Evolutionary conservation across 169 alveolate species (phyloP), one percentile per base, ranked within the genome.

Genomic region (Plasmodium chabaudi): DNA sequence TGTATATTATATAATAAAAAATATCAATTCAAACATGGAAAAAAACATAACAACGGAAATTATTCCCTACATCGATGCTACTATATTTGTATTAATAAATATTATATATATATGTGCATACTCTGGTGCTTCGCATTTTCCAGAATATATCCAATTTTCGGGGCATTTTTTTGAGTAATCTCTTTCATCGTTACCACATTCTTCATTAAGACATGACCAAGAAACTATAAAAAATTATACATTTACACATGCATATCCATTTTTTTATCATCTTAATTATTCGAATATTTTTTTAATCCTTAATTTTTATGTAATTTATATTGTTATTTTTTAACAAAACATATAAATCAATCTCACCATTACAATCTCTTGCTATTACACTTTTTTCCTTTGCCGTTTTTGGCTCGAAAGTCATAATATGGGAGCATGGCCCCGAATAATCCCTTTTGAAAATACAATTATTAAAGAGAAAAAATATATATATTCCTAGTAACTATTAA

Each of bases 121-220:
- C 88, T 64, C 55, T 46, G 88, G 88, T 0, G 88, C 88, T 68
- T 77, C 88, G 59, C 88, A 77, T n/a, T 49, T 77, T 77, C 88
- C 88, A 13, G 74, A 63, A 75, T 77, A 77, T 3, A 25, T 47
- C 88, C 88, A 77, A 64, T 57, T 64, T 21, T 64, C 88, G n/a
- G 88, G 88, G 9, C 88, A 77, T 6, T 77, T 75, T 55, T 65
- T 47, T 49, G 57, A 63, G 68, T 77, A 77, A 64, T 77, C 77
- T 46, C 88, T 51, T 77, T 44, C 75, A 46, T 75, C 47, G 49
- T 77, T 64, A 9, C 88, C 88, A 44, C 88, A 77, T 44, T 65
- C 47, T 23, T 77, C 88, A 51, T 77, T 77, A 57, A 77, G 71
- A 34, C 88, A 77, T 46, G 42, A 23, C 88, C 88, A 77, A 21